These are phyloP conservation scores for Fusarium paranaense DNA, from an alignment of 2,329 filamentous ascomycete species.

Conservation along the genomic window DNA sequence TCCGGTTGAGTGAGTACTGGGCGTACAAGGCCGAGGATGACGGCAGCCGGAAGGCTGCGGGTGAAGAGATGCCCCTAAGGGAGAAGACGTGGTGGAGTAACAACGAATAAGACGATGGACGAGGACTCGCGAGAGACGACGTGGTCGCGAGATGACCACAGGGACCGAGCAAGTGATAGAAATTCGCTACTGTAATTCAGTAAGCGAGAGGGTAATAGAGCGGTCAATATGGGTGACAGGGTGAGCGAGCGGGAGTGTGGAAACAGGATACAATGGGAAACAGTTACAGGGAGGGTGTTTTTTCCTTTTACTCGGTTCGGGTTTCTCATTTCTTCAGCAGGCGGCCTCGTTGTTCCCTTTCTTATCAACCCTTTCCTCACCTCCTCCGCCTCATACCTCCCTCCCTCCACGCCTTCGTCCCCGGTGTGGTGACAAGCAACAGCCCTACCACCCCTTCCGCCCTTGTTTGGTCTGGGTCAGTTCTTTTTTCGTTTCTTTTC, in stretches of 20 bases:
- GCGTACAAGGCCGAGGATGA: conserved; percentile 84
- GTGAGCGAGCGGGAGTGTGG: conserved; percentile 13
- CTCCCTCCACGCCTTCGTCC: conserved; percentile 1
- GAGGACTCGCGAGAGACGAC: neutral
- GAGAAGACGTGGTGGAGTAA: conserved; percentile 81
- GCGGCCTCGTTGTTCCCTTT: conserved; percentile 17
- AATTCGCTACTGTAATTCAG: conserved; percentile 8
- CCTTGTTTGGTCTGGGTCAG: conserved; percentile 1
- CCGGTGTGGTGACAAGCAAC: neutral
- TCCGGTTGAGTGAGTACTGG: conserved; percentile 90
- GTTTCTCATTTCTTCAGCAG: conserved; percentile 24
- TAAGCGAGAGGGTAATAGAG: conserved; percentile 13
- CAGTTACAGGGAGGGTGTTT: conserved; percentile 28
- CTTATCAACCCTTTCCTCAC: conserved; percentile 8
- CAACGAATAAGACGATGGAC: conserved; percentile 28
- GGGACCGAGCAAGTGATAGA: conserved; percentile 20
- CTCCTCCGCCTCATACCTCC: neutral
- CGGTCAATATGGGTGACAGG: conserved; percentile 15
- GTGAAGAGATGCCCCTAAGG: conserved; percentile 75
- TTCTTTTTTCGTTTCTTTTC: neutral
- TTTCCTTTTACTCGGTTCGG: conserved; percentile 17
- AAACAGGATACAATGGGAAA: conserved; percentile 25
- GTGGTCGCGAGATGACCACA: conserved; percentile 7
- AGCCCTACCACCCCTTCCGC: neutral
- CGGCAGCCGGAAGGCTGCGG: conserved; percentile 65